Percentiles rank a stretch among this genome's conserved stretches.
Evolutionary conservation across 768 basidiomycete genomes (phyloP).

Genomic region (Hypholoma fasciculare): DNA sequence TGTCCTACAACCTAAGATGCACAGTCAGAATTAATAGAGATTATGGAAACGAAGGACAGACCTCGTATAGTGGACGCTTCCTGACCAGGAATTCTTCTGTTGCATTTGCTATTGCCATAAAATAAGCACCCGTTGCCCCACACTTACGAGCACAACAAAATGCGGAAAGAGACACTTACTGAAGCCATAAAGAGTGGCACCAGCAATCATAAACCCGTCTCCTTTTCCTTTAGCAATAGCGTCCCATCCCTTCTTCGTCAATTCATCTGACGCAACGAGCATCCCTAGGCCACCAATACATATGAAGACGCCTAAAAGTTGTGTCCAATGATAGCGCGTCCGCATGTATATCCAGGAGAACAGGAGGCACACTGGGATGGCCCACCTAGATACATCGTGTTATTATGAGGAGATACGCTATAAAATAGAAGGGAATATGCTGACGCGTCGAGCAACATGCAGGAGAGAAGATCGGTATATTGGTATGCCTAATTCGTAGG

Average conservation of each 20-base stretch:
- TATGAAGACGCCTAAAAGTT: slow-evolving; percentile 71
- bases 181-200: slow-evolving; percentile 84
- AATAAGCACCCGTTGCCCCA: neutral
- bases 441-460: slow-evolving; percentile 90
- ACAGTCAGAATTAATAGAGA: neutral
- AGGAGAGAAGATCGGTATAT: slow-evolving; percentile 85
- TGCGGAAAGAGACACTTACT: slow-evolving; percentile 46
- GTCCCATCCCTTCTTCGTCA: slow-evolving; percentile 75
- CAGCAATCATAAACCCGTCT: slow-evolving; percentile 84
- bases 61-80: slow-evolving; percentile 77
- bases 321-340: slow-evolving; percentile 80
- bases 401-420: neutral
- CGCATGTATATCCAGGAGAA: slow-evolving; percentile 86
- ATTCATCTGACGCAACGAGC: slow-evolving; percentile 75
- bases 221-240: slow-evolving; percentile 71
- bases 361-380: slow-evolving; percentile 84
- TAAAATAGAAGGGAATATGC: slow-evolving; percentile 16
- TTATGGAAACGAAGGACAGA: slow-evolving; percentile 11
- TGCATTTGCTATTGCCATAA: slow-evolving; percentile 62
- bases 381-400: slow-evolving; percentile 55
- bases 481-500: slow-evolving; percentile 59
- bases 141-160: too few relatives aligned
- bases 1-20: slow-evolving; percentile 70
- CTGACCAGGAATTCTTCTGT: slow-evolving; percentile 89
- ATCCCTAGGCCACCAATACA: slow-evolving; percentile 77